Evolutionary conservation across 495 filamentous ascomycete genomes (phyloP), one percentile per base, ranked within the genome.

Genomic region (Xylaria telfairii): DNA sequence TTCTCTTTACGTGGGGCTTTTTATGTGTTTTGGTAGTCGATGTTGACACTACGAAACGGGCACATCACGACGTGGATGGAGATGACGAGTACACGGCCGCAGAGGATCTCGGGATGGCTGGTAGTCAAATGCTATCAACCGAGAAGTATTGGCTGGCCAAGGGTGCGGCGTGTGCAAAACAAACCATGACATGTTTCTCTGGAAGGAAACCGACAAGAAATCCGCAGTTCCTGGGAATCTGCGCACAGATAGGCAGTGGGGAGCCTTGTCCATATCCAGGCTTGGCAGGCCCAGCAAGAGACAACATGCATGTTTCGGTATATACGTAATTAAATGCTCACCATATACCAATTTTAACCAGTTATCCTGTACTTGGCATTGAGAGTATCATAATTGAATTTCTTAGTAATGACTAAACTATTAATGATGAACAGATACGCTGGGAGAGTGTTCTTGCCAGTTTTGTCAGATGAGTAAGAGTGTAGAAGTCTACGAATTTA

Each of bases 271-370:
- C 72, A 67, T 71, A 72, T 72, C 47, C 59, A 65, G 68, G 44
- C 61, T 54, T 42, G 51, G 63, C 67, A 62, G 51, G 66, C 68
- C 63, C 65, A 67, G 53, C 62, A 54, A 67, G 65, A 69, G 56
- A 57, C 59, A 15, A n/a, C 53, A 57, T 12, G 44, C n/a, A 37
- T 26, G 54, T 70, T 70, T 72, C 51, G 69, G 71, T 71, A 69
- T 71, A 72, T 75, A 77, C 73, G 69, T 77, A 77, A 75, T 77
- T 69, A 73, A 72, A 68, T 67, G 65, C 71, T 49, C 17, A 13
- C n/a, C 66, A 60, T 60, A 59, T 71, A 46, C 61, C 32, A 60
- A 59, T 15, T 49, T 49, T 7, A 34, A 19, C 41, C 24, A 0
- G 3, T 46, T 19, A 17, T 49, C 28, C 19, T 3, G 19, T 46